Conservation (phyloP, 768 basidiomycete genomes). For the Coprinopsis strossmayeri region DNA sequence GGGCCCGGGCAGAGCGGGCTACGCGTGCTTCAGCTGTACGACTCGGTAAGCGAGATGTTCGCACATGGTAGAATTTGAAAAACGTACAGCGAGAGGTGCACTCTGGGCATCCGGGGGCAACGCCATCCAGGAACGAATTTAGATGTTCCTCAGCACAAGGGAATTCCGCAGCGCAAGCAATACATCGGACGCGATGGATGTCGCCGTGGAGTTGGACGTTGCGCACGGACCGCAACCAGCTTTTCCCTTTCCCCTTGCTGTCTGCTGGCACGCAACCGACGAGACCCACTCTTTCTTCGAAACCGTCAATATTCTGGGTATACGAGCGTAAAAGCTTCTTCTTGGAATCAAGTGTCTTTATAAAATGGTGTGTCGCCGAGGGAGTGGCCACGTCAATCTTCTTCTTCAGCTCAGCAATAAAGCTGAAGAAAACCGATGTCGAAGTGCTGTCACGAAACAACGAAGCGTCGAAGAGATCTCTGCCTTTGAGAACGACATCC, state of each 20-base stretch:
- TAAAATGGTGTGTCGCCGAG: conserved; percentile 83
- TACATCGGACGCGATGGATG: conserved; percentile 86
- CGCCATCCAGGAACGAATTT: conserved; percentile 57
- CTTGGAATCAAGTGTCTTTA: conserved; percentile 77
- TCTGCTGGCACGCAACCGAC: conserved; percentile 55
- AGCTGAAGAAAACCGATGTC: conserved; percentile 88
- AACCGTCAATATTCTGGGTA: conserved; percentile 96
- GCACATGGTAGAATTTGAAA: conserved; percentile 4
- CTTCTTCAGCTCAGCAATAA: conserved; percentile 85
- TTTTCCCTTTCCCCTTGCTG: conserved; percentile 57
- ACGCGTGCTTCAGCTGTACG: conserved; percentile 60
- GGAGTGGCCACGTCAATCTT: conserved; percentile 78
- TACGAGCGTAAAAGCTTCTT: conserved; percentile 85
- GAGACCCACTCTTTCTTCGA: conserved; percentile 80
- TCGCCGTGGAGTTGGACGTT: conserved; percentile 95
- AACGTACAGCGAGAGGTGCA: conserved; percentile 68
- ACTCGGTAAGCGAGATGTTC: conserved; percentile 10
- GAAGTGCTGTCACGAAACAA: conserved; percentile 83
- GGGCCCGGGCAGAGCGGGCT: conserved; percentile 76
- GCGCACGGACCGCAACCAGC: conserved; percentile 66
- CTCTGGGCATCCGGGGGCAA: conserved; percentile 81
- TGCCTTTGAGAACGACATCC: conserved; percentile 79
- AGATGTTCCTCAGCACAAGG: conserved; percentile 62
- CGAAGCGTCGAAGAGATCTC: conserved; percentile 91
- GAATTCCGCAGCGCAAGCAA: conserved; percentile 74